These are phyloP conservation scores for Eucalyptus leucophloia DNA, from an alignment of 345 rosid genomes.

Conservation along the genomic window DNA sequence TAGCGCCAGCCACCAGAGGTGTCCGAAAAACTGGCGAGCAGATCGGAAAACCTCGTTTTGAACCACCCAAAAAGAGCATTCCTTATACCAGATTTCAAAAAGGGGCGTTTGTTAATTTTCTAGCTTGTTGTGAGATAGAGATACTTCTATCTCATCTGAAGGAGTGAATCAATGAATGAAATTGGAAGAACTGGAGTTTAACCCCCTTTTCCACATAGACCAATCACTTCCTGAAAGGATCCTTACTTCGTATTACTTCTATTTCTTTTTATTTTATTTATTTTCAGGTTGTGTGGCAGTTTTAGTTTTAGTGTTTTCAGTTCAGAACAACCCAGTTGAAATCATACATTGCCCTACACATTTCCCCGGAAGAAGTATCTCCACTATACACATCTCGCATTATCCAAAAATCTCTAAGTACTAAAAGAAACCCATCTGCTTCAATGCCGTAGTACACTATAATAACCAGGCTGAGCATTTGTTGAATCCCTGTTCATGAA, in stretches of 20 bases:
- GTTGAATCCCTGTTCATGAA: not conserved
- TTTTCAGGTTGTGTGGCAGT: not conserved
- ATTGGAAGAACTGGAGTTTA: too few species aligned
- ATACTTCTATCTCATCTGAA: too few species aligned
- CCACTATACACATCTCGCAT: not conserved
- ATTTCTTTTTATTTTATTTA: too few species aligned
- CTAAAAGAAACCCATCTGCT: not conserved
- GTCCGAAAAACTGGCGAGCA: not conserved
- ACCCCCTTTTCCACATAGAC: too few species aligned
- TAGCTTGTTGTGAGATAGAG: too few species aligned
- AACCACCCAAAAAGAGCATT: not conserved
- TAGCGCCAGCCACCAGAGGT: not conserved
- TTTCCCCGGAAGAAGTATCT: not conserved
- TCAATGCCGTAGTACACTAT: not conserved
- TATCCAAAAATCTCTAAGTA: not conserved
- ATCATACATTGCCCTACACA: not conserved
- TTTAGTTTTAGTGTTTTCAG: not conserved
- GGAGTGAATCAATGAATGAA: too few species aligned
- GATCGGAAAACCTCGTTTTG: not conserved
- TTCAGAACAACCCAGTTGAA: not conserved
- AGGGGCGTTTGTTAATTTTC: too few species aligned
- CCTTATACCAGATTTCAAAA: too few species aligned
- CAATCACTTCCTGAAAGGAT: too few species aligned
- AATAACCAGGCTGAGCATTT: not conserved
- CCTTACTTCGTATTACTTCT: too few species aligned